These are phyloP conservation scores for Ogataea polymorpha DNA, from an alignment of 805 yeast species.

Conservation along the genomic window DNA sequence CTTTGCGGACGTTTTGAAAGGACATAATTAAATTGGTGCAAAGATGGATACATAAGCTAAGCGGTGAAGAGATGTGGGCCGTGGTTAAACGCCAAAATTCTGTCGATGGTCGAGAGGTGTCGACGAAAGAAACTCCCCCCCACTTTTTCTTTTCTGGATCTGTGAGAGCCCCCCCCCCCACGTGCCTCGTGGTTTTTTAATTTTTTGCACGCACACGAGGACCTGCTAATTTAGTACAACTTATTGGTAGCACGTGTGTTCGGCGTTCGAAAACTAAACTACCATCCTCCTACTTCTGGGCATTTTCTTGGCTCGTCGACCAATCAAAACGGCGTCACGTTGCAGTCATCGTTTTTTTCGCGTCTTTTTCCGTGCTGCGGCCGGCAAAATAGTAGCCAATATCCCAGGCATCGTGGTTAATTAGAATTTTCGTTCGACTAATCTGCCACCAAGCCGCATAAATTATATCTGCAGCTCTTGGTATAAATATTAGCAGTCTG, in stretches of 20 bases:
- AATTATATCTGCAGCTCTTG: background rate
- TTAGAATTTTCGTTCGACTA: background rate
- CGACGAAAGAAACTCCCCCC: background rate
- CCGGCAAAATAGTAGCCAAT: background rate
- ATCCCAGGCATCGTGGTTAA: conserved; percentile 2
- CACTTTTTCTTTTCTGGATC: background rate
- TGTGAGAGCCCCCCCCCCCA: conserved; percentile 13
- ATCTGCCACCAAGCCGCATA: conserved; percentile 6
- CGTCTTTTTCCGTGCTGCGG: background rate
- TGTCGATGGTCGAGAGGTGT: background rate
- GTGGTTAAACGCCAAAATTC: too few relatives aligned
- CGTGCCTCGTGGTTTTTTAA: conserved; percentile 5
- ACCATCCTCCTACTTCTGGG: background rate
- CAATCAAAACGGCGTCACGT: background rate
- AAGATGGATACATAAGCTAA: conserved; percentile 5
- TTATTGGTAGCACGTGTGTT: conserved; percentile 9
- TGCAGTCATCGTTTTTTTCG: background rate
- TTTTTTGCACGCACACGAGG: conserved; percentile 15
- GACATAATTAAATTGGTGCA: conserved; percentile 8
- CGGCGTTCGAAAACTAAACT: background rate
- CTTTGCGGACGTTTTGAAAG: conserved; percentile 8
- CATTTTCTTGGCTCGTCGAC: background rate
- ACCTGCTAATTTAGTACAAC: conserved; percentile 8
- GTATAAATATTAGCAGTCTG: conserved; percentile 3
- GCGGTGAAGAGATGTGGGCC: conserved; percentile 3